Evolutionary conservation across 2,329 filamentous ascomycete genomes (phyloP), one percentile per base, ranked within the genome.

Genomic region (Periconia sp.): DNA sequence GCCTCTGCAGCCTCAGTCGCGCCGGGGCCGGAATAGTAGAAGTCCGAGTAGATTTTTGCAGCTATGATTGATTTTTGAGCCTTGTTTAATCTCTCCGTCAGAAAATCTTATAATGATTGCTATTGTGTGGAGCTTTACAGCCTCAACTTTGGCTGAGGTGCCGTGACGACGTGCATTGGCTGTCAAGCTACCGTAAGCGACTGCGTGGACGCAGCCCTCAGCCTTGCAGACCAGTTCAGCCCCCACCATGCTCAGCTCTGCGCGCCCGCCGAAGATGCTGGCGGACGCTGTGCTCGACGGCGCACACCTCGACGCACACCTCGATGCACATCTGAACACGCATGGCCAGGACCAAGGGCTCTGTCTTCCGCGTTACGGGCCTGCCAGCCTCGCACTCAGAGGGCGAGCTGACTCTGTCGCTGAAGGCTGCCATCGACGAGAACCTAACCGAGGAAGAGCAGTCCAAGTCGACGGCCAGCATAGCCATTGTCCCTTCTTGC

Each of bases 281-380:
- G 19, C 15, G 15, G 15, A 13, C 11, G 29, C 15, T 17, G 29
- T 17, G 29, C 15, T 32, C 29, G 29, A 32, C 29, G 12, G 15
- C 19, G 29, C 8, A 32, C 29, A 9, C 15, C 29, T n/a, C n/a
- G n/a, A n/a, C n/a, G n/a, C n/a, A n/a, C n/a, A n/a, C n/a, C 23
- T 9, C 7, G 9, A 30, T 15, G 6, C 28, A 7, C n/a, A 6
- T 6, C 23, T 17, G 12, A n/a, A n/a, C n/a, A n/a, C n/a, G 15
- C 36, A 46, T 46, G 30, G 30, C 35, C 25, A 22, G 25, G 13
- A 40, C 16, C 5, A 46, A 40, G 30, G 41, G 35, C 32, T 31
- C 35, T 16, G 46, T 50, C 17, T 49, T 49, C 37, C 46, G 46
- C 23, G 46, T 50, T 18, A 46, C 42, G 12, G 46, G 46, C 25